A percentile compares a stretch with the other conserved stretches of the same genome.
phyloP scores from a whole-genome alignment of 164 flowering plant species.

The Vitis amurensis region DNA sequence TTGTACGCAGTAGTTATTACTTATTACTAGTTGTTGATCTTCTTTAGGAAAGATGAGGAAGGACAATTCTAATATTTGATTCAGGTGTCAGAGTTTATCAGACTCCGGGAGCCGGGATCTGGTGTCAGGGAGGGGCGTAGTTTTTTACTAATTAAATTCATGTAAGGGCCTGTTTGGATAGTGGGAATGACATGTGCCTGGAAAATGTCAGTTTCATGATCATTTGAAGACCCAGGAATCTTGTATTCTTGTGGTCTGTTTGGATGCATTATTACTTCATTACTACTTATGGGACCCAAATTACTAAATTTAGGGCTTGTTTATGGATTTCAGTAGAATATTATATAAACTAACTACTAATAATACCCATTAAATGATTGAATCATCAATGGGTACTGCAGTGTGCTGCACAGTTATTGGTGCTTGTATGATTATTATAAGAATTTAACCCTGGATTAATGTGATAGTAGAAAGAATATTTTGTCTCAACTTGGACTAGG shows the following conservation, averaged over 20 bases:
- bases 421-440: neutral
- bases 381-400: too few relatives aligned
- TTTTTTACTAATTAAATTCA: neutral
- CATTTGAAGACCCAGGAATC: too few relatives aligned
- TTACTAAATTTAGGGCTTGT: too few relatives aligned
- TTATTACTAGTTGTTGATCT: too few relatives aligned
- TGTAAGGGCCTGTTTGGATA: neutral
- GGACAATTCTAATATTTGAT: constrained; percentile 5
- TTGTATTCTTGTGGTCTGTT: neutral
- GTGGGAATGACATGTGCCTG: constrained; percentile 9
- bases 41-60: too few relatives aligned
- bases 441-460: neutral
- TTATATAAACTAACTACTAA: too few relatives aligned
- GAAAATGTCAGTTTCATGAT: neutral
- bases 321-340: too few relatives aligned
- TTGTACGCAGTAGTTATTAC: too few relatives aligned
- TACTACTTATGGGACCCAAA: too few relatives aligned
- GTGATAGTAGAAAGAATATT: neutral
- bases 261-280: neutral
- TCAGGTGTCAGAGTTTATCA: constrained; percentile 8
- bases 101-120: neutral
- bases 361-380: too few relatives aligned
- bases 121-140: neutral
- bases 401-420: too few relatives aligned
- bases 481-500: neutral